Conservation (phyloP, 163 green algal species). For the Chlorella variabilis region DNA sequence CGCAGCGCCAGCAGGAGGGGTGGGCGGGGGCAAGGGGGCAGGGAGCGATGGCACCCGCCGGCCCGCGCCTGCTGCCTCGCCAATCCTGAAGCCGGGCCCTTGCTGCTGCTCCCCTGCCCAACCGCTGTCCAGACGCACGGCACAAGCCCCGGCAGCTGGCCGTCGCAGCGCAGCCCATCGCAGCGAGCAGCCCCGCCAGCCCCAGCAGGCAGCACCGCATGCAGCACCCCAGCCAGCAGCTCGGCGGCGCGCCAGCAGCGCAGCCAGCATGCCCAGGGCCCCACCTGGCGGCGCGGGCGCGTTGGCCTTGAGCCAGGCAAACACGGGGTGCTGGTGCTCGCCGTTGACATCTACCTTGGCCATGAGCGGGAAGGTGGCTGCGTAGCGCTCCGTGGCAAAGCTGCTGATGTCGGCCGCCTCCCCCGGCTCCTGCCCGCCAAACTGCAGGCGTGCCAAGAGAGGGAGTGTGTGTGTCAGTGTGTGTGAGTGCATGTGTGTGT, state of each 20-base stretch:
- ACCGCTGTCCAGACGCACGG: no score
- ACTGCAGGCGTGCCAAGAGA: conserved; percentile 8
- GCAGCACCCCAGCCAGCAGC: neutral
- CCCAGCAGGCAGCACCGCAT: neutral
- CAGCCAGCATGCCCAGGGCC: neutral
- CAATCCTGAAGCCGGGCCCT: no score
- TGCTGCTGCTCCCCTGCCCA: no score
- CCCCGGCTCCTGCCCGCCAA: conserved; percentile 35
- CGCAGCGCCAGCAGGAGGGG: neutral
- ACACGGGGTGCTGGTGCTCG: conserved; percentile 10
- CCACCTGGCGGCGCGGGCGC: conserved; percentile 5
- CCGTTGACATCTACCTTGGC: conserved; percentile 45
- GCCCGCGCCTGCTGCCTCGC: no score
- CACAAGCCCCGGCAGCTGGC: no score
- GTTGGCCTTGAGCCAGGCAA: conserved; percentile 39
- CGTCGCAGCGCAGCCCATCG: no score
- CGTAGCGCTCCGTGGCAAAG: conserved; percentile 11
- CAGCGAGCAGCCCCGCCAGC: neutral
- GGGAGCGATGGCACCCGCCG: no score
- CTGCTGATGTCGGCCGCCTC: neutral
- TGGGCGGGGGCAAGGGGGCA: neutral
- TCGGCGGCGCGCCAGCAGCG: neutral
- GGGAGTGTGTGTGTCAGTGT: neutral
- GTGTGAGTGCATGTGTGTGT: no score
- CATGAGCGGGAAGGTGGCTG: conserved; percentile 36